These are phyloP conservation scores for Kurtzmaniella quercitrusa DNA, from an alignment of 1,139 yeast genomes.

Conservation along the genomic window DNA sequence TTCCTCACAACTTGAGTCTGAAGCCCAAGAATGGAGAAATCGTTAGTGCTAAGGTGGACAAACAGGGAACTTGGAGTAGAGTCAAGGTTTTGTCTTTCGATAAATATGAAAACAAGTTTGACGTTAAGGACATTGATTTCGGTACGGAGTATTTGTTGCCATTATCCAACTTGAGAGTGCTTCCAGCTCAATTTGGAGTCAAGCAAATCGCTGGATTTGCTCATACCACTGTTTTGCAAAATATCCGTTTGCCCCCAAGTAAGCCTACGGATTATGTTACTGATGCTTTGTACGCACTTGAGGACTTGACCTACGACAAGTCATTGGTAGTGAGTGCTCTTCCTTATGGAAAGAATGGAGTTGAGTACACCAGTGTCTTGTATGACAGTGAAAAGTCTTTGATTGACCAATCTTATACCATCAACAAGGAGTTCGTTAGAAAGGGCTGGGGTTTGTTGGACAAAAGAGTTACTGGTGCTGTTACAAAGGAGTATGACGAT, in stretches of 20 bases:
- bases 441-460: slow-evolving; percentile 68
- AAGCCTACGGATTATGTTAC: slow-evolving; percentile 55
- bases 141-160: slow-evolving; percentile 56
- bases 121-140: slow-evolving; percentile 62
- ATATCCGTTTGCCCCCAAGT: slow-evolving; percentile 57
- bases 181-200: slow-evolving; percentile 51
- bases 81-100: slow-evolving; percentile 55
- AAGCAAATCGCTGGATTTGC: slow-evolving; percentile 52
- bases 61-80: slow-evolving; percentile 56
- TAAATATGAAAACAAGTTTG: slow-evolving; percentile 40
- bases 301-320: slow-evolving; percentile 51
- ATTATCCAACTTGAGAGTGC: slow-evolving; percentile 43
- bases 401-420: slow-evolving; percentile 54
- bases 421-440: slow-evolving; percentile 58
- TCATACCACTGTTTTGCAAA: slow-evolving; percentile 51
- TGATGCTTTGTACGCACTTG: slow-evolving; percentile 57
- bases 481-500: slow-evolving; percentile 32
- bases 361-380: slow-evolving; percentile 48
- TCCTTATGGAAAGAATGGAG: slow-evolving; percentile 18
- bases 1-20: slow-evolving; percentile 43
- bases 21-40: slow-evolving; percentile 55
- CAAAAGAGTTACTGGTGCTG: slow-evolving; percentile 27
- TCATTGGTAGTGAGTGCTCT: slow-evolving; percentile 57
- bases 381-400: slow-evolving; percentile 61
- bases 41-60: slow-evolving; percentile 55